Base-by-base conservation (phyloP, 2,329 filamentous ascomycete genomes). In the Aspergillus aculeatinus region DNA sequence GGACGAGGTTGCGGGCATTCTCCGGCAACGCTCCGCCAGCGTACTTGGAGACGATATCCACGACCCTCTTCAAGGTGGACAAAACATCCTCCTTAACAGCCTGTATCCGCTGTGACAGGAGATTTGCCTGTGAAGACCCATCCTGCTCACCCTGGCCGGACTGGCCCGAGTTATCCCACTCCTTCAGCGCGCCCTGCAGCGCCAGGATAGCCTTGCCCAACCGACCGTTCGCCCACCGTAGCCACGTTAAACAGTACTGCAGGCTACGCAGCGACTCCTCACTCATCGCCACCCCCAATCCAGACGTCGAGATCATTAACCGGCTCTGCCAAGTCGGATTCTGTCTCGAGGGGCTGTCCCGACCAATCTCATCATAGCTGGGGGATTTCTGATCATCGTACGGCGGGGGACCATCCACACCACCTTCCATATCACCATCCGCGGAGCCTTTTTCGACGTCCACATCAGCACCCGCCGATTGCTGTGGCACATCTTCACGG, bases 21-120 rank as follows among this genome's bases (percentile, higher is more conserved):
- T 95, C 91, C 0, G 95, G 94, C 2, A 99, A 80, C 0, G 93
- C 91, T 44, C 92, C 91, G n/a, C 93, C 93, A 0, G 93, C 90
- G 68, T 96, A 96, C 66, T 89, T 91, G 58, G 91, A 96, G 0
- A 99, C 91, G 5, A 90, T 89, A 63, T 90, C 87, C 44, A 96
- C 90, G 31, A 93, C 91, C 57, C 88, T 87, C 66, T 93, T 91
- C 12, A 98, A 82, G 0, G 88, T 89, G 67, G 89, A 88, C 63
- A 96, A 84, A 2, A 95, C 85, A 60, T 93, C 90, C 5, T 81
- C 80, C 68, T 87, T 87, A 50, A 92, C 80, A 1, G 80, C 82
- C 12, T 88, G 86, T 51, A 97, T 91, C 57, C 83, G 83, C 51
- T 86, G 77, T 16, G 68, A 62, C 44, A 69, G 60, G 31, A 71